A percentile compares a stretch with the other conserved stretches of the same genome.
Evolutionary conservation across 169 alveolate species (phyloP).

Genomic region (Cryptosporidium andersoni): DNA sequence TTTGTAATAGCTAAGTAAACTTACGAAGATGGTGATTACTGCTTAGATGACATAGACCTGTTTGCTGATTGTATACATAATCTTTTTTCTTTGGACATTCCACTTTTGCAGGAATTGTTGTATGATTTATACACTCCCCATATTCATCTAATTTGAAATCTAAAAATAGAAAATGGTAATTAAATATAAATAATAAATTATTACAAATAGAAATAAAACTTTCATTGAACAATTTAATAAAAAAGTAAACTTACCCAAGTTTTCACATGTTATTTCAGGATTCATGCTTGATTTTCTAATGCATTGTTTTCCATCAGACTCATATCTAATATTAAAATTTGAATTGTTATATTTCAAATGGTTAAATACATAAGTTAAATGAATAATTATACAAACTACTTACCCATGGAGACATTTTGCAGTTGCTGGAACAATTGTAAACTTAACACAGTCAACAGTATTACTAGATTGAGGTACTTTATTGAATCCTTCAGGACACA

Average conservation of each 20-base stretch:
- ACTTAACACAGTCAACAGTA: conserved; percentile 29
- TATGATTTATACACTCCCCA: conserved; percentile 25
- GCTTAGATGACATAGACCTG: conserved; percentile 50
- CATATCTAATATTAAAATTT: conserved; percentile 6
- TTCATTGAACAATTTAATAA: not conserved
- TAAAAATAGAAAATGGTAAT: not conserved
- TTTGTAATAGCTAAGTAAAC: not conserved
- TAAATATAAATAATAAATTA: not conserved
- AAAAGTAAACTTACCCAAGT: not conserved
- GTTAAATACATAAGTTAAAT: not conserved
- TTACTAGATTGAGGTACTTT: conserved; percentile 10
- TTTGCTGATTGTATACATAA: conserved; percentile 56
- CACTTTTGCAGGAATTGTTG: conserved; percentile 33
- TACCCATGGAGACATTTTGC: conserved; percentile 51
- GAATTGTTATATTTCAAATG: not conserved
- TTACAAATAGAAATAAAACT: not conserved
- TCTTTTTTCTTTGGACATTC: conserved; percentile 70
- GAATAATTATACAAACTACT: not conserved
- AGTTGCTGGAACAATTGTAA: conserved; percentile 28
- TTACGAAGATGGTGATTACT: conserved; percentile 71
- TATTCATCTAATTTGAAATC: conserved; percentile 9
- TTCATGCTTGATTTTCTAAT: conserved; percentile 16
- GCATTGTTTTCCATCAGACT: conserved; percentile 10
- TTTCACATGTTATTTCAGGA: conserved; percentile 44
- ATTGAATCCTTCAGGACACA: conserved; percentile 51